A percentile compares a stretch with the other conserved stretches of the same genome.
Evolutionary conservation across 371 early-diverging fungal genomes (phyloP).

Genomic region (Apophysomyces trapeziformis): DNA sequence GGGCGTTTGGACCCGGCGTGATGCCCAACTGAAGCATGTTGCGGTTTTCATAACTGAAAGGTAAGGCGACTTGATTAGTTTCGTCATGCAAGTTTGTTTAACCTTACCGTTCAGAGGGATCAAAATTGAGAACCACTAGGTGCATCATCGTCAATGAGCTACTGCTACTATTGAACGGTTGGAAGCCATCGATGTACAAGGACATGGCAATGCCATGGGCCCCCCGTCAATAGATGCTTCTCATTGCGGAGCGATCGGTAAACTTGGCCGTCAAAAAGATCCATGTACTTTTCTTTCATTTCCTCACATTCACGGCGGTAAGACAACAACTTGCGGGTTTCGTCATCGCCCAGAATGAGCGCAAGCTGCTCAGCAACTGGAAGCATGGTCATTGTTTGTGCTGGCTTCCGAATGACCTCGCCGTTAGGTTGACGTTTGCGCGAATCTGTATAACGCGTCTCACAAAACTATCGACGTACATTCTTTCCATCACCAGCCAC

Average conservation of each 20-base stretch:
- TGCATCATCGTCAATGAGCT: slow-evolving; percentile 13
- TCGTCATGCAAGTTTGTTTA: too few species aligned
- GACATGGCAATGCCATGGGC: neutral
- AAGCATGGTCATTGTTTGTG: too few species aligned
- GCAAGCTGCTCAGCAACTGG: neutral
- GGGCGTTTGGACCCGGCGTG: neutral
- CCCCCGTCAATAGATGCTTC: too few species aligned
- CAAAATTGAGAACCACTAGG: slow-evolving; percentile 8
- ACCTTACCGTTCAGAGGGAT: slow-evolving; percentile 12
- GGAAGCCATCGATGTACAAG: slow-evolving; percentile 16
- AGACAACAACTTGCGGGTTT: neutral
- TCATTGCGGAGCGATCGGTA: neutral
- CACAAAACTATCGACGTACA: too few species aligned
- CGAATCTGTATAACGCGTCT: too few species aligned
- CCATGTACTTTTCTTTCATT: neutral
- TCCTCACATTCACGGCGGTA: neutral
- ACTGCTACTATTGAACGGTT: slow-evolving; percentile 5
- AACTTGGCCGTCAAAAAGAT: slow-evolving; percentile 12
- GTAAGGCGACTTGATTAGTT: neutral
- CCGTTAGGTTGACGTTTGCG: too few species aligned
- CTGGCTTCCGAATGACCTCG: too few species aligned
- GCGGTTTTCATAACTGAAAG: neutral
- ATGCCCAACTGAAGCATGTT: slow-evolving; percentile 17
- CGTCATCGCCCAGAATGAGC: neutral
- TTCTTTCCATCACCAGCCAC: too few species aligned